A percentile compares a stretch with the other conserved stretches of the same genome.
These are phyloP conservation scores for Pseudogymnoascus verrucosus DNA, from an alignment of 2,329 filamentous ascomycete species.

Conservation along the genomic window DNA sequence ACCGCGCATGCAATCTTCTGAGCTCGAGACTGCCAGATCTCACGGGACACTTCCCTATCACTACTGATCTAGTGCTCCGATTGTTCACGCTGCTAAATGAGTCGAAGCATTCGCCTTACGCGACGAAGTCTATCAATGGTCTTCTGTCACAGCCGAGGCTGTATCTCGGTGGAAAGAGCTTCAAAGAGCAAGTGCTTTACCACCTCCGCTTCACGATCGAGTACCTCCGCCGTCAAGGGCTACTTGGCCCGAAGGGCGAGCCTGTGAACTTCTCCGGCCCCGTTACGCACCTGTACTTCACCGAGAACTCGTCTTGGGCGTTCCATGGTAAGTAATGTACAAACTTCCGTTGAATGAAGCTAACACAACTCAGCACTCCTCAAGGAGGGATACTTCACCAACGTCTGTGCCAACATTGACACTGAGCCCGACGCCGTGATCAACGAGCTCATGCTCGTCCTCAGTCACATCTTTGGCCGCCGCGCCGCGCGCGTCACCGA, in stretches of 20 bases:
- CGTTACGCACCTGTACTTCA: conserved; percentile 67
- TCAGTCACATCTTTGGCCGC: conserved; percentile 64
- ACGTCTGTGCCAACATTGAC: conserved; percentile 51
- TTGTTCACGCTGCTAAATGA: conserved; percentile 59
- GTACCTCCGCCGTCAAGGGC: conserved; percentile 61
- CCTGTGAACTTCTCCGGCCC: conserved; percentile 67
- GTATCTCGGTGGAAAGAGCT: conserved; percentile 61
- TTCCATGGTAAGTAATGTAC: conserved; percentile 47
- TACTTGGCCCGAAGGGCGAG: conserved; percentile 51
- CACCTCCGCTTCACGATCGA: conserved; percentile 76
- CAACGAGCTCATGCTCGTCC: conserved; percentile 56
- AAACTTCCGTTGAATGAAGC: background rate
- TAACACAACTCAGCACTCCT: conserved; percentile 42
- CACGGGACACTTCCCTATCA: conserved; percentile 70
- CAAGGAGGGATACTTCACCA: conserved; percentile 61
- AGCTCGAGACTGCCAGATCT: conserved; percentile 67
- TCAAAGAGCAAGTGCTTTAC: conserved; percentile 62
- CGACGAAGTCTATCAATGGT: conserved; percentile 53
- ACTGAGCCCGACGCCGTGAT: conserved; percentile 42
- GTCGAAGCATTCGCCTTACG: conserved; percentile 55
- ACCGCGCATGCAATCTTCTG: conserved; percentile 60
- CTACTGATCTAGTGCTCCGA: conserved; percentile 62
- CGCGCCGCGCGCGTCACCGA: conserved; percentile 40
- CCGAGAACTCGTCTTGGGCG: conserved; percentile 66
- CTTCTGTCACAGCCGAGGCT: conserved; percentile 62